Conservation (phyloP, 345 rosid genomes). For the Sapria himalayana region DNA sequence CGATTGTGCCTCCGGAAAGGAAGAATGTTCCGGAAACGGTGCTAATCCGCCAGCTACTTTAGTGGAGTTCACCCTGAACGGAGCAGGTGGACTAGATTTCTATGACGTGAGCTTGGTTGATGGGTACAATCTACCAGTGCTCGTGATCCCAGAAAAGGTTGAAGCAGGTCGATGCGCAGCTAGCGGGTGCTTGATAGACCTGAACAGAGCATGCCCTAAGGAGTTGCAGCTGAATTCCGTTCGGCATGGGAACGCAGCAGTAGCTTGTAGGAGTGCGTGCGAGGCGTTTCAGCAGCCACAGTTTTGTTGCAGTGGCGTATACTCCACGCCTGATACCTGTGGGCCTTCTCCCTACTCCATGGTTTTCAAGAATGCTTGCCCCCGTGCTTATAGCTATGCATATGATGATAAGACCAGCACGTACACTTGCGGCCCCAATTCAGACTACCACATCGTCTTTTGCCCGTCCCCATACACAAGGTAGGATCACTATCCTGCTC, state of each 20-base stretch:
- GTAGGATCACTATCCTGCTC: no score
- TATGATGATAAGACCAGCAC: slow-evolving; percentile 89
- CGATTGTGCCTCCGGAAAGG: slow-evolving; percentile 56
- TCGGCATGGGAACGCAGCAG: slow-evolving; percentile 47
- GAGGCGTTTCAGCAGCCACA: slow-evolving; percentile 79
- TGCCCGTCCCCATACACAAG: no score
- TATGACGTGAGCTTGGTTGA: slow-evolving; percentile 94
- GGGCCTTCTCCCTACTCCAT: slow-evolving; percentile 68
- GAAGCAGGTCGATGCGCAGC: slow-evolving; percentile 62
- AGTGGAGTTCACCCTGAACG: slow-evolving; percentile 64
- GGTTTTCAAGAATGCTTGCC: slow-evolving; percentile 84
- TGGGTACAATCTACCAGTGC: slow-evolving; percentile 76
- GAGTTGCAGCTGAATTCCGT: slow-evolving; percentile 51
- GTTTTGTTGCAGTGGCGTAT: slow-evolving; percentile 96
- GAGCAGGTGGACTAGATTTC: slow-evolving; percentile 62
- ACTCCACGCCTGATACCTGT: slow-evolving; percentile 60
- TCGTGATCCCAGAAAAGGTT: slow-evolving; percentile 51
- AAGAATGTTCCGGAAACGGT: slow-evolving; percentile 53
- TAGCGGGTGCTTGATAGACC: slow-evolving; percentile 59
- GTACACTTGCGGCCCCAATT: slow-evolving; percentile 70
- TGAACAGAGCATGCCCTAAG: slow-evolving; percentile 59
- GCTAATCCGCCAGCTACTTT: slow-evolving; percentile 75
- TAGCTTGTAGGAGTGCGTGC: slow-evolving; percentile 95
- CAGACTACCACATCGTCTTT: slow-evolving; percentile 81
- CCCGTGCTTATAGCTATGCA: slow-evolving; percentile 82